Conservation (phyloP, 805 yeast genomes). For the Metschnikowia bowlesiae region DNA sequence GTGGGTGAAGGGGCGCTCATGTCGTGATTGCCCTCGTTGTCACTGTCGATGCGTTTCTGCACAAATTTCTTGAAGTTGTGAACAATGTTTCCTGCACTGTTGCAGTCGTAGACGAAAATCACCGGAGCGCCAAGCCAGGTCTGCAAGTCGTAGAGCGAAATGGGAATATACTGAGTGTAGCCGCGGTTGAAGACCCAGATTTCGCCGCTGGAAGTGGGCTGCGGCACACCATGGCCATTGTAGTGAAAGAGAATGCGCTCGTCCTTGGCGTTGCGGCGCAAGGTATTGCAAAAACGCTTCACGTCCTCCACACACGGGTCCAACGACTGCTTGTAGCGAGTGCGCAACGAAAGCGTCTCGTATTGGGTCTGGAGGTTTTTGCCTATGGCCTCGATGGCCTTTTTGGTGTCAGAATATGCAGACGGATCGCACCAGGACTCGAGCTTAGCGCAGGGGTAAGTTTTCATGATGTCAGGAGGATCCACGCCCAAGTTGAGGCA, state of each 20-base stretch:
- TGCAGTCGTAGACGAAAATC: constrained; percentile 90
- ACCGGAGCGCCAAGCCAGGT: constrained; percentile 99
- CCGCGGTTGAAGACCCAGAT: constrained; percentile 98
- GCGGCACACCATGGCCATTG: constrained; percentile 98
- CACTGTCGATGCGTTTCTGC: constrained; percentile 84
- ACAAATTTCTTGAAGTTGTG: constrained; percentile 85
- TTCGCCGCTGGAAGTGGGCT: constrained; percentile 93
- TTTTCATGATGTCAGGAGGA: constrained; percentile 92
- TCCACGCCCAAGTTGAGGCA: constrained; percentile 93
- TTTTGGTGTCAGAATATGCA: constrained; percentile 74
- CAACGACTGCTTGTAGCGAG: constrained; percentile 83
- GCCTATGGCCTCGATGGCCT: constrained; percentile 88
- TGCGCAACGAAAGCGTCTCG: constrained; percentile 80
- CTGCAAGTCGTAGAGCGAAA: constrained; percentile 89
- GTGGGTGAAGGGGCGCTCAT: constrained; percentile 56
- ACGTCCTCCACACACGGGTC: constrained; percentile 97
- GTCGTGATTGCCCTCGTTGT: constrained; percentile 57
- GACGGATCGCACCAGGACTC: constrained; percentile 95
- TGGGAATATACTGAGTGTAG: constrained; percentile 96
- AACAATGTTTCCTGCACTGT: constrained; percentile 89
- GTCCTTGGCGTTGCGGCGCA: constrained; percentile 87
- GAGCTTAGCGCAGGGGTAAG: constrained; percentile 85
- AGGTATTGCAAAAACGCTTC: constrained; percentile 82
- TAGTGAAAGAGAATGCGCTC: constrained; percentile 92
- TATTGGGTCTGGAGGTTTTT: constrained; percentile 83